Percentiles rank a stretch among this genome's conserved stretches.
Evolutionary conservation across 352 stramenopile species (phyloP).

Genomic region (Phytopythium kandeliae): DNA sequence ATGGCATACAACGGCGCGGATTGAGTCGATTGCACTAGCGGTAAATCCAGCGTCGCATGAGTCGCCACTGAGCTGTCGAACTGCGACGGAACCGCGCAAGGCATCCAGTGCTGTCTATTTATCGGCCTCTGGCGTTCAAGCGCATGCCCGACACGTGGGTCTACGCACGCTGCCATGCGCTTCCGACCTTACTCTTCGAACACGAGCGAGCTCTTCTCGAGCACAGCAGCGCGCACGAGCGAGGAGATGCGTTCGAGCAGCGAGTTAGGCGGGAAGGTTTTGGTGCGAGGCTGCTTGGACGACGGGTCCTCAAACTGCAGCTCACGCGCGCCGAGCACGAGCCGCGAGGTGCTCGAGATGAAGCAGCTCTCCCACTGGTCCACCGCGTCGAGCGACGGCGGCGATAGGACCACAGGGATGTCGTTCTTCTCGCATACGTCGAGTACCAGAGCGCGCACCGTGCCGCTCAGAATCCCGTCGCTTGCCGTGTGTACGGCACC

Average conservation of each 20-base stretch:
- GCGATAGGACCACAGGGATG: constrained; percentile 48
- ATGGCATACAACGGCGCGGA: neutral
- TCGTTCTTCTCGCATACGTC: constrained; percentile 47
- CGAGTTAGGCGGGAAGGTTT: constrained; percentile 26
- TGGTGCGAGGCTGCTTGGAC: constrained; percentile 17
- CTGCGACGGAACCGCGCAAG: too few species aligned
- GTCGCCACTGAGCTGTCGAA: too few species aligned
- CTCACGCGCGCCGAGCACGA: constrained; percentile 53
- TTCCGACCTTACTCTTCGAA: constrained; percentile 24
- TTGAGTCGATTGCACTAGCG: too few species aligned
- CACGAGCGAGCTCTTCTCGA: constrained; percentile 48
- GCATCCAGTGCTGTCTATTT: too few species aligned
- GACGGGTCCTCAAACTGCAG: constrained; percentile 44
- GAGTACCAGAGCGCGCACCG: constrained; percentile 64
- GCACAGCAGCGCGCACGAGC: constrained; percentile 39
- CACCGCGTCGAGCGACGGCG: constrained; percentile 46
- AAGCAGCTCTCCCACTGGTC: constrained; percentile 73
- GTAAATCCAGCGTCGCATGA: too few species aligned
- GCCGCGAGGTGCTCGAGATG: constrained; percentile 76
- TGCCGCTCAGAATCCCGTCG: constrained; percentile 72
- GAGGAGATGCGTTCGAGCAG: constrained; percentile 40
- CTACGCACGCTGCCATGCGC: too few species aligned
- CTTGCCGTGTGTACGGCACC: constrained; percentile 57
- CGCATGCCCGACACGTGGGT: too few species aligned
- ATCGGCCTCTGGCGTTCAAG: too few species aligned